A percentile compares a stretch with the other conserved stretches of the same genome.
Evolutionary conservation across 768 basidiomycete genomes (phyloP).

Genomic region (Russula virescens): DNA sequence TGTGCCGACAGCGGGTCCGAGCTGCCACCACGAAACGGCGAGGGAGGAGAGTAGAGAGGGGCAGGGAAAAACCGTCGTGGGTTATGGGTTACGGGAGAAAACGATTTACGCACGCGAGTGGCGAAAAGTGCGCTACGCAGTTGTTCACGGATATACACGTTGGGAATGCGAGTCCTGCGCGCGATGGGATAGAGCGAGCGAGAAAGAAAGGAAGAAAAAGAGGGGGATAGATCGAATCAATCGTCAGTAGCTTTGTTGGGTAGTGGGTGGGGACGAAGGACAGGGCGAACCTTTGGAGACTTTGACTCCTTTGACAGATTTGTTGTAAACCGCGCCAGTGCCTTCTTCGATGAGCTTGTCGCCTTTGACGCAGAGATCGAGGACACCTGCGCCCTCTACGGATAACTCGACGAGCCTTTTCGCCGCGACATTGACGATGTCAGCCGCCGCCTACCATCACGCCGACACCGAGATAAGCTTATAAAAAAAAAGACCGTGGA

Average conservation of each 20-base stretch:
- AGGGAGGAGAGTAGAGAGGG: too few species aligned
- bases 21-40: conserved; percentile 33
- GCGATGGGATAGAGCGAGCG: not conserved
- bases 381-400: conserved; percentile 77
- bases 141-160: conserved; percentile 94
- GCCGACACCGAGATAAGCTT: not conserved
- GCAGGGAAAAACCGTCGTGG: too few species aligned
- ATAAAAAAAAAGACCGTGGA: conserved; percentile 9
- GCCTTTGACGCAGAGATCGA: conserved; percentile 89
- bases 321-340: conserved; percentile 84
- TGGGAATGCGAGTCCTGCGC: conserved; percentile 85
- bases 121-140: conserved; percentile 92
- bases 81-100: too few species aligned
- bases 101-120: conserved; percentile 64
- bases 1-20: conserved; percentile 69
- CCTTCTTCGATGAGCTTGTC: conserved; percentile 90
- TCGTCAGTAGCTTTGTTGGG: not conserved
- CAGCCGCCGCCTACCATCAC: conserved; percentile 68
- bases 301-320: conserved; percentile 82
- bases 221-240: not conserved
- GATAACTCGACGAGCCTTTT: conserved; percentile 75
- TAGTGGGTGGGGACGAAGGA: not conserved
- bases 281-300: conserved; percentile 67
- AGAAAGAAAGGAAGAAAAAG: too few species aligned
- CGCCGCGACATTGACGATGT: conserved; percentile 79